A percentile compares a stretch with the other conserved stretches of the same genome.
These are phyloP conservation scores for Nepenthes gracilis DNA, from an alignment of 148 eudicot species.

Conservation along the genomic window DNA sequence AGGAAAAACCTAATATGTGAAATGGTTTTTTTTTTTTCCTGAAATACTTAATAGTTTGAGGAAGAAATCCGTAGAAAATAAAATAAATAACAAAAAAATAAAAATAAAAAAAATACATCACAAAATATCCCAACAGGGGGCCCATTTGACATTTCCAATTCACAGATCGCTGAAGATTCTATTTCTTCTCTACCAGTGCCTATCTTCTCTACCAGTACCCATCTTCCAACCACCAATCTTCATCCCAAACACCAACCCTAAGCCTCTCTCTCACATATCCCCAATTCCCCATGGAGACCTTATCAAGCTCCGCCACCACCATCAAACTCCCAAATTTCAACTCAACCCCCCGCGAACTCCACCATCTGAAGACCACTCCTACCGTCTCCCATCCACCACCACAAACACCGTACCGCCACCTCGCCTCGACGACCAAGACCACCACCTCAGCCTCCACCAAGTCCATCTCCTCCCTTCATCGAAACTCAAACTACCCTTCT, in stretches of 20 bases:
- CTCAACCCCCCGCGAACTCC: slow-evolving; percentile 3
- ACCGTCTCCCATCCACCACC: slow-evolving; percentile 5
- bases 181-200: background rate
- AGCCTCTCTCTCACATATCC: slow-evolving; percentile 4
- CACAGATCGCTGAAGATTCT: too few species aligned
- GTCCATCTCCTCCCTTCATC: slow-evolving; percentile 7
- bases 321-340: slow-evolving; percentile 15
- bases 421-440: background rate
- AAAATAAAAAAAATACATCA: too few species aligned
- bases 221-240: background rate
- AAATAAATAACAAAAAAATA: too few species aligned
- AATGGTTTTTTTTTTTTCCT: too few species aligned
- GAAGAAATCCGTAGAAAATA: too few species aligned
- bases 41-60: too few species aligned
- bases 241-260: too few species aligned
- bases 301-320: slow-evolving; percentile 29
- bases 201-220: too few species aligned
- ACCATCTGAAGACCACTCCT: slow-evolving; percentile 9
- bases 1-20: too few species aligned
- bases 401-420: slow-evolving; percentile 12
- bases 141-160: background rate
- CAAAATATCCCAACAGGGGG: too few species aligned
- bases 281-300: slow-evolving; percentile 53
- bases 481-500: slow-evolving; percentile 10
- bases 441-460: slow-evolving; percentile 8